Conservation (phyloP, 495 filamentous ascomycete species). For the Hapsidospora chrysogenum region DNA sequence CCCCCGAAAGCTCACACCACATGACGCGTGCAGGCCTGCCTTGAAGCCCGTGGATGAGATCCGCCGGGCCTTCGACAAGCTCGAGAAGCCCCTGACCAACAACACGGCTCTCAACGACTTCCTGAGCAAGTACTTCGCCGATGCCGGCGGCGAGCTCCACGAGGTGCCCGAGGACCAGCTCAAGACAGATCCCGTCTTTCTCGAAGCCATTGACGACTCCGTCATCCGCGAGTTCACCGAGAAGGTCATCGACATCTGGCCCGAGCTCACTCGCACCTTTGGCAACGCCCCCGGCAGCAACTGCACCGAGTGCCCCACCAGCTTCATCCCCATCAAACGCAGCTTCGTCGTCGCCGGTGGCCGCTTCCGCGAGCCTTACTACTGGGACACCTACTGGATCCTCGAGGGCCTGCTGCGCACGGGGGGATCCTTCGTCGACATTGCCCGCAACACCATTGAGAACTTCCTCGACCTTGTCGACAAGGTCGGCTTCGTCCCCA, state of each 20-base stretch:
- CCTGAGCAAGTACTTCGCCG: constrained; percentile 23
- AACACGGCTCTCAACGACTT: constrained; percentile 29
- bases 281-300: constrained; percentile 22
- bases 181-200: constrained; percentile 22
- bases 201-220: constrained; percentile 22
- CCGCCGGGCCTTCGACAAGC: constrained; percentile 21
- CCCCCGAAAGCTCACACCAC: not conserved
- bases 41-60: constrained; percentile 25
- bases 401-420: constrained; percentile 31
- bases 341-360: constrained; percentile 35
- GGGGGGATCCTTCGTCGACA: constrained; percentile 26
- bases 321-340: constrained; percentile 33
- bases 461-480: constrained; percentile 35
- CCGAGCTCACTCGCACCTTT: constrained; percentile 28
- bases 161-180: constrained; percentile 21
- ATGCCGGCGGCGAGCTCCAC: constrained; percentile 28
- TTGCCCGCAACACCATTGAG: constrained; percentile 32
- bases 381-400: constrained; percentile 38
- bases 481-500: constrained; percentile 31
- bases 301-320: constrained; percentile 26
- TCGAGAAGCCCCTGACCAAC: constrained; percentile 27
- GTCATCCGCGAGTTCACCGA: constrained; percentile 26
- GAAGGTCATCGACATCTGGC: constrained; percentile 35
- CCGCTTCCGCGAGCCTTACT: constrained; percentile 33
- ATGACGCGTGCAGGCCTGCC: constrained; percentile 18